A percentile compares a stretch with the other conserved stretches of the same genome.
These are phyloP conservation scores for Tephrocybe sp. DNA, from an alignment of 768 basidiomycete species.

Conservation along the genomic window DNA sequence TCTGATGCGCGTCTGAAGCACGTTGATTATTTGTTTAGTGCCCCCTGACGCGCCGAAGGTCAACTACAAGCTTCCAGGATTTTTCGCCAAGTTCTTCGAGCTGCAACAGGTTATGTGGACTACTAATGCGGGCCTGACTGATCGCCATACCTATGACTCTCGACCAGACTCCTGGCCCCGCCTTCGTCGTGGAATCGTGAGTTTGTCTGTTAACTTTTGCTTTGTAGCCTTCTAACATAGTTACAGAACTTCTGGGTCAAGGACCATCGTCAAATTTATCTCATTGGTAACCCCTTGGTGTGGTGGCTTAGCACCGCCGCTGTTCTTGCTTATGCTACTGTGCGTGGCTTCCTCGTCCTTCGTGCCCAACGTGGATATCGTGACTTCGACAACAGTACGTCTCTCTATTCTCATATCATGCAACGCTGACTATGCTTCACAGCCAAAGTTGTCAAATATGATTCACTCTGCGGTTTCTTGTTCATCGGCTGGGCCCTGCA, in stretches of 20 bases:
- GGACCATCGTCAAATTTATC: slow-evolving; percentile 92
- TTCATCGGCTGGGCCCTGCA: slow-evolving; percentile 90
- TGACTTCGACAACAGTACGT: slow-evolving; percentile 90
- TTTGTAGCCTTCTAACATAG: slow-evolving; percentile 5
- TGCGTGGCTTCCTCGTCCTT: slow-evolving; percentile 79
- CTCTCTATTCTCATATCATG: background rate
- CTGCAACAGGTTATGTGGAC: slow-evolving; percentile 95
- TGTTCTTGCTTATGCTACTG: slow-evolving; percentile 60
- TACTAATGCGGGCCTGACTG: slow-evolving; percentile 94
- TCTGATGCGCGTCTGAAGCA: background rate
- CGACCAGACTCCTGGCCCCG: slow-evolving; percentile 92
- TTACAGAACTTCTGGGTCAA: slow-evolving; percentile 96
- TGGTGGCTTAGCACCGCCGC: slow-evolving; percentile 86
- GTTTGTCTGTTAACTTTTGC: slow-evolving; percentile 26
- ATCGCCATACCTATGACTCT: slow-evolving; percentile 93
- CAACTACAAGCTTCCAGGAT: slow-evolving; percentile 89
- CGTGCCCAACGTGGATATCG: slow-evolving; percentile 87
- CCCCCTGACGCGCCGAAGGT: slow-evolving; percentile 69
- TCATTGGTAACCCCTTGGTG: slow-evolving; percentile 90
- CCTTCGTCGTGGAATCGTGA: slow-evolving; percentile 87
- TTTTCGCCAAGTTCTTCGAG: slow-evolving; percentile 88
- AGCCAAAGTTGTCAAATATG: slow-evolving; percentile 93
- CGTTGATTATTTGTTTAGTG: slow-evolving; percentile 42
- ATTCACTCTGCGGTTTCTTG: slow-evolving; percentile 85
- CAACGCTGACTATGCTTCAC: background rate